Evolutionary conservation across 139 green algal genomes (phyloP).

Genomic region (Prasinococcaceae sp.): DNA sequence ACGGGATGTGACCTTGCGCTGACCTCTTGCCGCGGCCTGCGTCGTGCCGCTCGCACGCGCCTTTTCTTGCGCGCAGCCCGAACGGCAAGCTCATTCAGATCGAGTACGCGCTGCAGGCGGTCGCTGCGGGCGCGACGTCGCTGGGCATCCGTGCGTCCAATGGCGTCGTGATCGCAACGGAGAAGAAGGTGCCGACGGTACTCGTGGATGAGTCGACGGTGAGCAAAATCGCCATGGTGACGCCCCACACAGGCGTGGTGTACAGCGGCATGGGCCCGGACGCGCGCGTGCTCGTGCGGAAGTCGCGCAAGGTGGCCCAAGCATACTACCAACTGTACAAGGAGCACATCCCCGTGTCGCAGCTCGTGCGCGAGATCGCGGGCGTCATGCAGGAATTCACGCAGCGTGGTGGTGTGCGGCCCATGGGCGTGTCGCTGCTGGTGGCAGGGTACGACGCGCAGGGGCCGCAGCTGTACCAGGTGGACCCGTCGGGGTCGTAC

Average conservation of each 20-base stretch:
- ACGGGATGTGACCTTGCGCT: background rate
- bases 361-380: conserved; percentile 88
- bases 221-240: conserved; percentile 76
- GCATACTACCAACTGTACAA: conserved; percentile 85
- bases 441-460: conserved; percentile 87
- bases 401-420: conserved; percentile 69
- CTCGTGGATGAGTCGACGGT: conserved; percentile 46
- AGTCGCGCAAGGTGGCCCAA: conserved; percentile 70
- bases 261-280: conserved; percentile 98
- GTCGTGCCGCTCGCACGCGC: background rate
- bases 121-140: conserved; percentile 77
- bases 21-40: background rate
- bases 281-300: conserved; percentile 84
- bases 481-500: conserved; percentile 90
- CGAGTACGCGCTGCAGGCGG: conserved; percentile 94
- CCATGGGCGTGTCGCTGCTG: conserved; percentile 94
- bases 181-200: conserved; percentile 88
- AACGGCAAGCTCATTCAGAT: conserved; percentile 95
- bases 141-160: conserved; percentile 89
- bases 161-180: conserved; percentile 95
- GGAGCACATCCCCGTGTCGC: conserved; percentile 89
- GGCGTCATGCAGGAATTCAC: conserved; percentile 99
- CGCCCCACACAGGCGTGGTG: conserved; percentile 81
- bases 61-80: conserved; percentile 28
- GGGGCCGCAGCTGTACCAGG: conserved; percentile 93